Conservation (phyloP, 257 asterid species). For the Osmanthus fragrans region DNA sequence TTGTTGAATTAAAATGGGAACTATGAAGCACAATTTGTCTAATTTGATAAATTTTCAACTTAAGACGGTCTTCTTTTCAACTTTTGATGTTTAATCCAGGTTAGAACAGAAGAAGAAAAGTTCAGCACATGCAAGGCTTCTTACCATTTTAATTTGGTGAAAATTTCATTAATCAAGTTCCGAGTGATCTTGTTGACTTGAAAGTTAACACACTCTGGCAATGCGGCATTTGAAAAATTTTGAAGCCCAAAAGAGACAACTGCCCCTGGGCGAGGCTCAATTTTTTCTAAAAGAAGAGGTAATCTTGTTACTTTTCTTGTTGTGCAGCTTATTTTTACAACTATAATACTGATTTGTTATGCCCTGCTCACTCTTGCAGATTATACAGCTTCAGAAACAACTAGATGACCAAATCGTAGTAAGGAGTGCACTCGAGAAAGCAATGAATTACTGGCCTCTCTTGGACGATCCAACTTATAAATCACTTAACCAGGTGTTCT, state of each 20-base stretch:
- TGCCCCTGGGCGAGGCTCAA: slow-evolving; percentile 40
- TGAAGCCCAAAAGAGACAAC: slow-evolving; percentile 57
- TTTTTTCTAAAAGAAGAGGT: slow-evolving; percentile 60
- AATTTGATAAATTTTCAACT: no score
- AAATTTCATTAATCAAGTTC: slow-evolving; percentile 4
- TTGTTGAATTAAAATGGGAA: background rate
- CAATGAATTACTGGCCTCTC: slow-evolving; percentile 47
- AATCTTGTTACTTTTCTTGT: background rate
- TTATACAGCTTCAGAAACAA: slow-evolving; percentile 57
- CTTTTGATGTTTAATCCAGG: background rate
- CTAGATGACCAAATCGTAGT: slow-evolving; percentile 49
- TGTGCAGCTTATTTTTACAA: no score
- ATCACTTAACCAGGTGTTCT: slow-evolving; percentile 58
- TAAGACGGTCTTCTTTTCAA: background rate
- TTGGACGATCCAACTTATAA: slow-evolving; percentile 40
- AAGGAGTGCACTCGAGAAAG: slow-evolving; percentile 58
- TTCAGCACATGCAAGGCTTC: slow-evolving; percentile 23
- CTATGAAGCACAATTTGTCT: background rate
- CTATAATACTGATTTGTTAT: background rate
- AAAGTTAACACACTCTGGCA: slow-evolving; percentile 4
- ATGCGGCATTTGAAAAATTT: slow-evolving; percentile 37
- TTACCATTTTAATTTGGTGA: slow-evolving; percentile 23
- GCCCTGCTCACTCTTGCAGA: slow-evolving; percentile 33
- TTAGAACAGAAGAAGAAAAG: slow-evolving; percentile 26
- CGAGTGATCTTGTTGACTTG: background rate